Evolutionary conservation across 2,329 filamentous ascomycete species (phyloP).

Genomic region (Chaetomiaceae sp.): DNA sequence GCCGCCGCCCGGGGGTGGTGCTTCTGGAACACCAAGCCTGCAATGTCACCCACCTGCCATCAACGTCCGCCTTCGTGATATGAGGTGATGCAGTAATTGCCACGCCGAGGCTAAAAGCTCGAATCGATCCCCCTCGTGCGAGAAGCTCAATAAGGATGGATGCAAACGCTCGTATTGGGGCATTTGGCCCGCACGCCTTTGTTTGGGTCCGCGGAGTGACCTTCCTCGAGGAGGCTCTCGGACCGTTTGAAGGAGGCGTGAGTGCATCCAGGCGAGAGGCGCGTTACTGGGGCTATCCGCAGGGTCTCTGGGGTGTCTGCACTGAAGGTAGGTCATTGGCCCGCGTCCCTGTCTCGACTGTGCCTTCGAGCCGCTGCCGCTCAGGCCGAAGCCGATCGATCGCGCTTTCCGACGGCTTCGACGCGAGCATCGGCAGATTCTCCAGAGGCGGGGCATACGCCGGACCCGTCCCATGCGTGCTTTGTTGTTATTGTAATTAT

Average conservation of each 20-base stretch:
- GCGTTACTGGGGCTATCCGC: not conserved
- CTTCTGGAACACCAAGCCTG: constrained; percentile 8
- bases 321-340: not conserved
- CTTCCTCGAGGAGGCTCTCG: not conserved
- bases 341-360: not conserved
- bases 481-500: not conserved
- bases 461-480: not conserved
- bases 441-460: not conserved
- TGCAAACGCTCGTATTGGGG: not conserved
- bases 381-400: not conserved
- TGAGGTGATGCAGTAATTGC: not conserved
- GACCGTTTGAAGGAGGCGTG: not conserved
- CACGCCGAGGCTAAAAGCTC: constrained; percentile 2
- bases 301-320: not conserved
- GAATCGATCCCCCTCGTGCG: not conserved
- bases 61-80: not conserved
- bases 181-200: not conserved
- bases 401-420: not conserved
- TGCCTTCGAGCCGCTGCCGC: not conserved
- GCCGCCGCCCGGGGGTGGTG: not conserved
- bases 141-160: not conserved
- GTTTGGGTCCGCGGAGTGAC: not conserved
- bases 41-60: constrained; percentile 4
- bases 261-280: not conserved
- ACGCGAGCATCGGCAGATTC: not conserved